phyloP scores from a whole-genome alignment of 1,284 basidiomycete genomes.

The Fomitopsis schrenkii region DNA sequence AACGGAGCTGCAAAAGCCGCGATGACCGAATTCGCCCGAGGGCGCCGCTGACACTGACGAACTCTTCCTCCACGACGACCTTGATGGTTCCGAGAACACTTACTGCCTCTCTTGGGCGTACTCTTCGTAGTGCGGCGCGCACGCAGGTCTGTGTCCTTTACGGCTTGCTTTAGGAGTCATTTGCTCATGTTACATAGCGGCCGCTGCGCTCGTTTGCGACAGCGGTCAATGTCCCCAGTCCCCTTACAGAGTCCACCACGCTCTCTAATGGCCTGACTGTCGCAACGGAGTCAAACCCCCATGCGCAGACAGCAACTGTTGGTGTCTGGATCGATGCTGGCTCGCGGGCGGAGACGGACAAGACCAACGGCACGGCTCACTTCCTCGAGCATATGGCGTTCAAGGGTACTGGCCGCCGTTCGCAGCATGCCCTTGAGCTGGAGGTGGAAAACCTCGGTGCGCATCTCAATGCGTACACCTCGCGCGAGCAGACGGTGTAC shows the following conservation, averaged over 20 bases:
- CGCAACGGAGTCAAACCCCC: conserved; percentile 87
- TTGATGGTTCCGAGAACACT: conserved; percentile 67
- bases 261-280: conserved; percentile 92
- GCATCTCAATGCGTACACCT: conserved; percentile 98
- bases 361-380: conserved; percentile 95
- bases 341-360: conserved; percentile 92
- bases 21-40: conserved; percentile 17
- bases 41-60: conserved; percentile 20
- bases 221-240: conserved; percentile 60
- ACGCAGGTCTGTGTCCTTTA: conserved; percentile 40
- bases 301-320: conserved; percentile 97
- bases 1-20: not conserved
- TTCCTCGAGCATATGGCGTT: conserved; percentile 99
- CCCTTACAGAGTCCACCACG: conserved; percentile 84
- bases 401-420: conserved; percentile 90
- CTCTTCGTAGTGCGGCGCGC: conserved; percentile 54
- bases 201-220: conserved; percentile 65
- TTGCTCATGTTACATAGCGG: conserved; percentile 21
- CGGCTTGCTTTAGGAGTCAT: not conserved
- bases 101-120: conserved; percentile 54
- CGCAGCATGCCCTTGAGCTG: conserved; percentile 90
- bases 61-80: conserved; percentile 27
- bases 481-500: conserved; percentile 98
- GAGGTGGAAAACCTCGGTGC: conserved; percentile 99
- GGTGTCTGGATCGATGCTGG: conserved; percentile 99